Conservation (phyloP, 78 protist genomes). For the Dictyostelium purpureum region DNA sequence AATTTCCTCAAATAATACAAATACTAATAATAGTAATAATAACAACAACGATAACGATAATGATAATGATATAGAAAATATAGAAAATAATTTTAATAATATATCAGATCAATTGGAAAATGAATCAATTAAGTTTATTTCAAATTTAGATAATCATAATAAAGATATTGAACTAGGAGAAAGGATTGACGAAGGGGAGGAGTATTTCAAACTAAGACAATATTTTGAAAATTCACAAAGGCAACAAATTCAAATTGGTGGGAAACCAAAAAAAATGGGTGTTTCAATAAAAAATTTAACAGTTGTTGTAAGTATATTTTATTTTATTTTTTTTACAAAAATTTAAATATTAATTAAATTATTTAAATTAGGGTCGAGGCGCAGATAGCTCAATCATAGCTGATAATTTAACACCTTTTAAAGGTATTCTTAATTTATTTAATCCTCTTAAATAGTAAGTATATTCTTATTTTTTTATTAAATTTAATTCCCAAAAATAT, state of each 20-base stretch:
- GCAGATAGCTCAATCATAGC: slow-evolving; percentile 37
- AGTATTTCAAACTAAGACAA: slow-evolving; percentile 57
- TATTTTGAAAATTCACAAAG: slow-evolving; percentile 71
- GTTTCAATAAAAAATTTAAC: slow-evolving; percentile 57
- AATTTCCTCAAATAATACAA: too few relatives aligned
- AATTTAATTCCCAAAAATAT: background rate
- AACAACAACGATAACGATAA: background rate
- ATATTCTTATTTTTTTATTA: background rate
- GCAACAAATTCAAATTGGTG: background rate
- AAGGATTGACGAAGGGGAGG: background rate
- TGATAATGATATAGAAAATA: background rate
- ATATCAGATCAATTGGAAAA: background rate
- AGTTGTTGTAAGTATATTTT: too few relatives aligned
- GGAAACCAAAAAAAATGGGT: slow-evolving; percentile 65
- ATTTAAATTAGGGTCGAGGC: background rate
- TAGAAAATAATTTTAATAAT: background rate
- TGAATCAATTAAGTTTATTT: background rate
- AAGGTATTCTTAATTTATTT: slow-evolving; percentile 14
- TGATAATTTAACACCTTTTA: slow-evolving; percentile 50
- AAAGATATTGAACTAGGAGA: slow-evolving; percentile 29
- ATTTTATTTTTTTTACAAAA: too few relatives aligned
- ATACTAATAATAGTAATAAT: background rate
- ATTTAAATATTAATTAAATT: too few relatives aligned
- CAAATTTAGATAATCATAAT: background rate
- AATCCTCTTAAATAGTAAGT: slow-evolving; percentile 57